A percentile compares a stretch with the other conserved stretches of the same genome.
These are phyloP conservation scores for Conticribra weissflogii DNA, from an alignment of 108 stramenopile genomes.

Conservation along the genomic window DNA sequence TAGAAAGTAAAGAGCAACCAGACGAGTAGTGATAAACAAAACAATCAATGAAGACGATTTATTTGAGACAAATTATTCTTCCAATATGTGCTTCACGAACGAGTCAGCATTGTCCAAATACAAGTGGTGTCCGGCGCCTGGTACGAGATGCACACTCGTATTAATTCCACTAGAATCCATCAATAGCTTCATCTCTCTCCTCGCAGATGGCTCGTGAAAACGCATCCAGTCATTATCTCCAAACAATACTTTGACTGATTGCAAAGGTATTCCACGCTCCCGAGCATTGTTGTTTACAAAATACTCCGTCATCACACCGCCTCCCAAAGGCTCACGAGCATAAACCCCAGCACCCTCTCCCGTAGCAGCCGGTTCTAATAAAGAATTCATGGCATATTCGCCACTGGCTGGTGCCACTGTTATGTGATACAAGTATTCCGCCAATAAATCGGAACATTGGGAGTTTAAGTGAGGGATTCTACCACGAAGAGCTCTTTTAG, in stretches of 20 bases:
- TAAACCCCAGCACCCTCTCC: constrained; percentile 43
- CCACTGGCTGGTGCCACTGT: constrained; percentile 57
- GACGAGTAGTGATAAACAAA: no score
- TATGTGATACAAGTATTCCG: constrained; percentile 55
- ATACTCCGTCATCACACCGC: constrained; percentile 20
- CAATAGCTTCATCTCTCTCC: constrained; percentile 36
- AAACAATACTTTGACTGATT: constrained; percentile 47
- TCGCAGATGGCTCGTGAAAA: constrained; percentile 39
- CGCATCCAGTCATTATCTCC: constrained; percentile 61
- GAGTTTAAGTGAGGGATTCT: constrained; percentile 49
- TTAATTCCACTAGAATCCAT: constrained; percentile 10
- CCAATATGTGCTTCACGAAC: constrained; percentile 42
- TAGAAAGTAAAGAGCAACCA: no score
- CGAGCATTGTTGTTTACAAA: constrained; percentile 4
- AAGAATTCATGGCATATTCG: constrained; percentile 56
- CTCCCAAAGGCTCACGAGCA: constrained; percentile 50
- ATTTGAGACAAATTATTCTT: constrained; percentile 19
- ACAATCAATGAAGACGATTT: no score
- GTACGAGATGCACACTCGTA: constrained; percentile 38
- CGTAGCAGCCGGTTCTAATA: constrained; percentile 48
- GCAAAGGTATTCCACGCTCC: neutral
- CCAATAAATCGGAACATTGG: constrained; percentile 34
- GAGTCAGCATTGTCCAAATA: constrained; percentile 50
- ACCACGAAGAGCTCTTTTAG: constrained; percentile 38
- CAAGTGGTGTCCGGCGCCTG: constrained; percentile 56